These are phyloP conservation scores for Pythium graminicola DNA, from an alignment of 352 stramenopile genomes.

Conservation along the genomic window DNA sequence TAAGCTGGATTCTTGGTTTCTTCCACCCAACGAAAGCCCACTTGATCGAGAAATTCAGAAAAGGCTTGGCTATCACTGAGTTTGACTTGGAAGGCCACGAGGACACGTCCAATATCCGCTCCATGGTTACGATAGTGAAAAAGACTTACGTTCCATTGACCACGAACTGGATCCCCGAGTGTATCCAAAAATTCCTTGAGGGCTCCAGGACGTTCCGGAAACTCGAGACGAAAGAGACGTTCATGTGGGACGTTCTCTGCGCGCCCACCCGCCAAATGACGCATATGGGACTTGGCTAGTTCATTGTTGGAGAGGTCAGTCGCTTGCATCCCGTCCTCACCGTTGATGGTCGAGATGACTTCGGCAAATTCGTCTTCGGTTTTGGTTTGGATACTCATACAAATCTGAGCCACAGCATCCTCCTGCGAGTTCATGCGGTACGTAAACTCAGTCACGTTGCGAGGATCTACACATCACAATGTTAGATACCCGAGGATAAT, in stretches of 20 bases:
- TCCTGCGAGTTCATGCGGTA: slow-evolving; percentile 89
- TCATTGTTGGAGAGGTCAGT: slow-evolving; percentile 95
- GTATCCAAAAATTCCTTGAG: slow-evolving; percentile 90
- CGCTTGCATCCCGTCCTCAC: slow-evolving; percentile 71
- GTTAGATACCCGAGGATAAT: too few species aligned
- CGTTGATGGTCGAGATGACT: slow-evolving; percentile 48
- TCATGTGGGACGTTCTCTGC: slow-evolving; percentile 68
- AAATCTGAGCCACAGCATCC: slow-evolving; percentile 84
- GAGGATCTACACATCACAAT: slow-evolving; percentile 79
- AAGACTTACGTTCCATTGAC: slow-evolving; percentile 95
- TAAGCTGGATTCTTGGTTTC: slow-evolving; percentile 83
- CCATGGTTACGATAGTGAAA: slow-evolving; percentile 99
- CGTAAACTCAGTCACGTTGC: slow-evolving; percentile 95
- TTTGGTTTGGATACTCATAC: slow-evolving; percentile 93
- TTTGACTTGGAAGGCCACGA: slow-evolving; percentile 95
- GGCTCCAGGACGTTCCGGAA: slow-evolving; percentile 87
- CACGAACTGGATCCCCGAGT: slow-evolving; percentile 90
- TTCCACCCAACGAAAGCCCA: slow-evolving; percentile 77
- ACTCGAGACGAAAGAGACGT: slow-evolving; percentile 96
- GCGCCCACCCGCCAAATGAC: slow-evolving; percentile 92
- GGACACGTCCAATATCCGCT: slow-evolving; percentile 94
- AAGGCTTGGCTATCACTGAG: slow-evolving; percentile 49
- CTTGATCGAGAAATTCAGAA: slow-evolving; percentile 47
- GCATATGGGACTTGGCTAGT: slow-evolving; percentile 93
- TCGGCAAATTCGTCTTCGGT: slow-evolving; percentile 39